These are phyloP conservation scores for Beauveria rudraprayagi DNA, from an alignment of 2,329 filamentous ascomycete species.

Conservation along the genomic window DNA sequence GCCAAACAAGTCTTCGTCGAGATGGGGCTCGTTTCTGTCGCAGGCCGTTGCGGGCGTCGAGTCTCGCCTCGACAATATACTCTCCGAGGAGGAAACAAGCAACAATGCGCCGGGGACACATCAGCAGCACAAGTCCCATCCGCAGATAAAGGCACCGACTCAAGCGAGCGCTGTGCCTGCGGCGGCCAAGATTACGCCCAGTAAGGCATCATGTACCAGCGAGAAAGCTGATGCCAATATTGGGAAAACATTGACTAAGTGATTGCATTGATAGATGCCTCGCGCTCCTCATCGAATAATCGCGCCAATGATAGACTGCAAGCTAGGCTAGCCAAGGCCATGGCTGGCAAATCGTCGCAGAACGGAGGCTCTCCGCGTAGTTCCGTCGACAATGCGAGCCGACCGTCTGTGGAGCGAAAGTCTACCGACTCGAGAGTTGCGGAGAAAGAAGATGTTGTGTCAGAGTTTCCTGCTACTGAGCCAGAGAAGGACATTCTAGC, in stretches of 20 bases:
- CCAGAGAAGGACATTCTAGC: slow-evolving; percentile 5
- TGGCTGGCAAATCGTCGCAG: slow-evolving; percentile 57
- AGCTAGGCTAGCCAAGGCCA: slow-evolving; percentile 79
- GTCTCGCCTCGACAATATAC: slow-evolving; percentile 82
- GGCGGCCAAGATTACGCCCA: slow-evolving; percentile 25
- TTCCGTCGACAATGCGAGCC: slow-evolving; percentile 27
- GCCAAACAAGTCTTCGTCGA: slow-evolving; percentile 43
- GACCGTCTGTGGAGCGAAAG: slow-evolving; percentile 21
- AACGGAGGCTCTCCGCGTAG: slow-evolving; percentile 25
- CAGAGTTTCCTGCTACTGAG: slow-evolving; percentile 14
- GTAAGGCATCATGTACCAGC: slow-evolving; percentile 16
- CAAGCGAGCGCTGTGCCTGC: slow-evolving; percentile 11
- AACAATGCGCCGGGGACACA: slow-evolving; percentile 26
- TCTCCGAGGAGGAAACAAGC: slow-evolving; percentile 63
- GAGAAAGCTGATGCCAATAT: too few relatives aligned
- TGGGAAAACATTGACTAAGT: not conserved
- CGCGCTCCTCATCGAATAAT: slow-evolving; percentile 56
- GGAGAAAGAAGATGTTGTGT: slow-evolving; percentile 7
- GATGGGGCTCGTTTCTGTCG: slow-evolving; percentile 76
- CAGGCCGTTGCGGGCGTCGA: slow-evolving; percentile 92
- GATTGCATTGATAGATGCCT: slow-evolving; percentile 32
- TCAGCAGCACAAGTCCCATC: slow-evolving; percentile 23
- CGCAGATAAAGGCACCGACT: slow-evolving; percentile 5
- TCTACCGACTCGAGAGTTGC: slow-evolving; percentile 21
- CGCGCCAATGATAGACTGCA: slow-evolving; percentile 75